Base-by-base conservation (phyloP, 371 early-diverging fungal genomes). In the Circinella umbellata region DNA sequence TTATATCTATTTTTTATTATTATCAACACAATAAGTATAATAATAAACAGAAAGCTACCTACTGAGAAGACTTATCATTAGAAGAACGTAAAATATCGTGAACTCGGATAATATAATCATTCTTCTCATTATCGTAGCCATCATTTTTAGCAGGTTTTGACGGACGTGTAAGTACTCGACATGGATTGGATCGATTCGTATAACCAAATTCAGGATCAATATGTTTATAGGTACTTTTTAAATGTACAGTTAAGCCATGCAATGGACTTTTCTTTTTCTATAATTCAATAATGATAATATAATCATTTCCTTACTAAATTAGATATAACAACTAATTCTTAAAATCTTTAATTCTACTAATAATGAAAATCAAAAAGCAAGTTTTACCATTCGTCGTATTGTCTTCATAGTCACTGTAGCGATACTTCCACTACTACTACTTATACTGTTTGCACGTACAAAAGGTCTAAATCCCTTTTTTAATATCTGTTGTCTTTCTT, bases 41-140 rank as follows among this genome's bases (percentile, higher is more conserved):
- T 20, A 47, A 38, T 57, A 20, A 63, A n/a, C 15, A 46, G 27
- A n/a, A 59, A 34, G 18, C 18, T n/a, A 63, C 79, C 70, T 85
- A 96, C 93, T 93, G 91, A 8, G 27, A 27, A 27, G 27, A 27
- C 27, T 27, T 27, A 27, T 27, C 2, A 27, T 27, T 2, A 27
- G 15, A 4, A 34, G 86, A 84, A 4, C 98, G 98, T 8, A 98
- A 80, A 10, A 95, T 89, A 73, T 97, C 97, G 76, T 96, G 94
- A 51, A 97, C 98, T 78, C 94, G 95, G 46, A 98, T 82, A 65
- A 98, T 95, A 76, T 96, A 98, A 78, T 98, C 98, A 67, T 84
- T 87, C 66, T 98, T 91, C 72, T 93, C 94, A 77, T 98, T 98
- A 76, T 98, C 99, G 72, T 86, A 88, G 4, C 96, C 97, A 66